A percentile compares a stretch with the other conserved stretches of the same genome.
These are phyloP conservation scores for Mycena kentingensis DNA, from an alignment of 768 basidiomycete species.

Conservation along the genomic window DNA sequence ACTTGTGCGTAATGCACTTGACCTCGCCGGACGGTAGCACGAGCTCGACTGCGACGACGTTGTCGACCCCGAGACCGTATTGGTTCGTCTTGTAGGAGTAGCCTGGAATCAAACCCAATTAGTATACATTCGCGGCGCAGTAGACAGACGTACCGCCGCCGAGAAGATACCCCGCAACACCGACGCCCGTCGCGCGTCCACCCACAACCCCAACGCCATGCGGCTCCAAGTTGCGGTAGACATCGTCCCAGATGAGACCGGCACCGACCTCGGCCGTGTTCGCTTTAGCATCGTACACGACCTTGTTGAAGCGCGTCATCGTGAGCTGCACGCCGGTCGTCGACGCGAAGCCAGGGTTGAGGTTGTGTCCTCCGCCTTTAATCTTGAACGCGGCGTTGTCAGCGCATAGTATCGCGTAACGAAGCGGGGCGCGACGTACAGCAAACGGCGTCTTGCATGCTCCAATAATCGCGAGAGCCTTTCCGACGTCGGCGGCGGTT, in stretches of 20 bases:
- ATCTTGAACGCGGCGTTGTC: too few species aligned
- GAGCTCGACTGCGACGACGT: constrained; percentile 26
- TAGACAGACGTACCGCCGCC: too few species aligned
- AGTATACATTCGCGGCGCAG: too few species aligned
- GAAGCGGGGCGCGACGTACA: too few species aligned
- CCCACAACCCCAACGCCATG: constrained; percentile 23
- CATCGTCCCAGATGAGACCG: constrained; percentile 31
- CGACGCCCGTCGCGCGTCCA: constrained; percentile 28
- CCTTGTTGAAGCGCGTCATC: constrained; percentile 28
- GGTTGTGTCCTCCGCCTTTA: constrained; percentile 35
- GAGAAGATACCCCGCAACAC: constrained; percentile 31
- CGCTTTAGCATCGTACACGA: constrained; percentile 16
- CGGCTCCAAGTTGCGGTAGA: constrained; percentile 27
- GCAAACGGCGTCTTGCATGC: too few species aligned
- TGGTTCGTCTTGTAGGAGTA: constrained; percentile 34
- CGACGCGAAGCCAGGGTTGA: constrained; percentile 34
- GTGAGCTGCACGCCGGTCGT: constrained; percentile 33
- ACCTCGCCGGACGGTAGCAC: constrained; percentile 32
- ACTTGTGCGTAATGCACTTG: not conserved
- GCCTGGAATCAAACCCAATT: too few species aligned
- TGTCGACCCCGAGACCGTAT: constrained; percentile 34
- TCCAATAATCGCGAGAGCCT: too few species aligned
- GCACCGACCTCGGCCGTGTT: constrained; percentile 27
- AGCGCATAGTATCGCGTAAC: too few species aligned
- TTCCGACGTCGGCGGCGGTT: too few species aligned